Conservation (phyloP, 345 rosid species). For the Salix purpurea region DNA sequence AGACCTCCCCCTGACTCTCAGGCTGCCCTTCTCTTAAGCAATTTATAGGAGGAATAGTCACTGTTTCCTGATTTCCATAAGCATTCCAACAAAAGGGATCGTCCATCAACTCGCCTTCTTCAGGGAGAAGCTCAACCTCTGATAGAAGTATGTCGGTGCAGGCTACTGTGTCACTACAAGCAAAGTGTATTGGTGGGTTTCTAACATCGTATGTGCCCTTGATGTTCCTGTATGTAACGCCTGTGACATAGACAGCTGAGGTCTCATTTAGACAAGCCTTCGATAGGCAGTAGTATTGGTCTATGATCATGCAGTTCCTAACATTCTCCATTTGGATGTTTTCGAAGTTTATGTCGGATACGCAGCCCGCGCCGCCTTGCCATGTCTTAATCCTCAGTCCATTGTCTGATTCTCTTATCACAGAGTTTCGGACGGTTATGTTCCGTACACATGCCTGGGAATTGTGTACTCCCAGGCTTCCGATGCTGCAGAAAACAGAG, state of each 20-base stretch:
- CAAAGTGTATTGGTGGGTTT: slow-evolving; percentile 81
- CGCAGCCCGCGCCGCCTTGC: slow-evolving; percentile 91
- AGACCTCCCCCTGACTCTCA: slow-evolving; percentile 27
- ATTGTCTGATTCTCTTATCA: slow-evolving; percentile 81
- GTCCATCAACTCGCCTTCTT: slow-evolving; percentile 79
- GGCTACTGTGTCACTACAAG: slow-evolving; percentile 86
- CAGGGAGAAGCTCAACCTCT: slow-evolving; percentile 83
- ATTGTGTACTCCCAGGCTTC: slow-evolving; percentile 91
- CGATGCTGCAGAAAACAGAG: slow-evolving; percentile 51
- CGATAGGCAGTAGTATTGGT: slow-evolving; percentile 76
- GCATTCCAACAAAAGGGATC: slow-evolving; percentile 99
- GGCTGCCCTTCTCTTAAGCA: slow-evolving; percentile 82
- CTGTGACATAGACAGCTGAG: slow-evolving; percentile 73
- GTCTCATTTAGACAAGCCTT: slow-evolving; percentile 71
- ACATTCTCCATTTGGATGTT: slow-evolving; percentile 96
- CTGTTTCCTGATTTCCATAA: slow-evolving; percentile 75
- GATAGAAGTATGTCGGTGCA: slow-evolving; percentile 91
- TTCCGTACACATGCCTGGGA: slow-evolving; percentile 91
- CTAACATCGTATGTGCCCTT: slow-evolving; percentile 86
- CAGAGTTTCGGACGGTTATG: slow-evolving; percentile 61
- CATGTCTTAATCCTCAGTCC: slow-evolving; percentile 91
- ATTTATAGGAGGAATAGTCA: slow-evolving; percentile 72
- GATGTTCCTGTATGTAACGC: slow-evolving; percentile 62
- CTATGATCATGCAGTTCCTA: slow-evolving; percentile 78
- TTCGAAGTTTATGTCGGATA: slow-evolving; percentile 57